Conservation (phyloP, 106 monocot genomes). For the Dendrobium officinale region DNA sequence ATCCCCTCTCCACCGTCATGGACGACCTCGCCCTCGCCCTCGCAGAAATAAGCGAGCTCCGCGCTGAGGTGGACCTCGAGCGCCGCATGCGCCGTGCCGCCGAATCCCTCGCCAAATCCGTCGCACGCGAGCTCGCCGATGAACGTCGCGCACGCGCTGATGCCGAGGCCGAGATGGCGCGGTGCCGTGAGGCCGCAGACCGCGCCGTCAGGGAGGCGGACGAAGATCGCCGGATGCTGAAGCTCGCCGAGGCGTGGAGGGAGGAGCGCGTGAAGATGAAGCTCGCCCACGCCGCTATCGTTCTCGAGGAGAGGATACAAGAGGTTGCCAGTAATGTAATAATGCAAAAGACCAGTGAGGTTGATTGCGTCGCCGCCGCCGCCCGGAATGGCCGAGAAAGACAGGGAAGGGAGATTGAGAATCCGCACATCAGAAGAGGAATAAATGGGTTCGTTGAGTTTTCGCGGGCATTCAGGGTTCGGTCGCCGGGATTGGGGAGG, state of each 20-base stretch:
- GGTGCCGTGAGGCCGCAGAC: conserved; percentile 10
- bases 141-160: conserved; percentile 36
- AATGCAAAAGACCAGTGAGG: neutral
- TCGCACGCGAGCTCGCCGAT: conserved; percentile 37
- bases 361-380: neutral
- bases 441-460: conserved; percentile 89
- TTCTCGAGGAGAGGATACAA: conserved; percentile 37
- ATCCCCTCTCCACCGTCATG: neutral
- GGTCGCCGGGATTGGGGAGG: conserved; percentile 17
- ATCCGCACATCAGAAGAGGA: conserved; percentile 84
- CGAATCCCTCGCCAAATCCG: conserved; percentile 23
- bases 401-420: conserved; percentile 48
- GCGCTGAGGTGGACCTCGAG: conserved; percentile 45
- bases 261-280: conserved; percentile 51
- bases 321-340: conserved; percentile 1
- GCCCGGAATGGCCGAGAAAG: neutral
- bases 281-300: conserved; percentile 33
- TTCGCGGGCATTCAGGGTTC: conserved; percentile 27
- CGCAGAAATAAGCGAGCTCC: conserved; percentile 23
- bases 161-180: conserved; percentile 29
- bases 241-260: conserved; percentile 29
- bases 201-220: conserved; percentile 17
- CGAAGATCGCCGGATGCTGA: conserved; percentile 35
- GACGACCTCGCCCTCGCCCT: conserved; percentile 10
- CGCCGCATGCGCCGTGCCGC: conserved; percentile 32